Conservation (phyloP, 1,284 basidiomycete species). For the Rugosomyces carneus region DNA sequence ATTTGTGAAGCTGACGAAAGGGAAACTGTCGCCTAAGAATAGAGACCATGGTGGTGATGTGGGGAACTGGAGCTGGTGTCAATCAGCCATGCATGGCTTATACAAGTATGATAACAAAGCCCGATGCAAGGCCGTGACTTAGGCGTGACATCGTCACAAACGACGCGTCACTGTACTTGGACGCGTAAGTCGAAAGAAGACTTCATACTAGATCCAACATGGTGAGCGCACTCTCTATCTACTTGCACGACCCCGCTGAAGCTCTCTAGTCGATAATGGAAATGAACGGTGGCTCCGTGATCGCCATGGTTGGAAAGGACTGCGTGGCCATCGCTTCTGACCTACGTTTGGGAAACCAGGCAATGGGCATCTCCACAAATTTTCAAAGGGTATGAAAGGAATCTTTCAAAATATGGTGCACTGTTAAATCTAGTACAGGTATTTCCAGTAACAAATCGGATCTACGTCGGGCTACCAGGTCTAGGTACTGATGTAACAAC, state of each 20-base stretch:
- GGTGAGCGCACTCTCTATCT: slow-evolving; percentile 26
- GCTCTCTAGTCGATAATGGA: slow-evolving; percentile 70
- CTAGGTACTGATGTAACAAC: slow-evolving; percentile 93
- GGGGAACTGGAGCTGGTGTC: neutral
- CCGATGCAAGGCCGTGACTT: neutral
- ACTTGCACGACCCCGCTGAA: neutral
- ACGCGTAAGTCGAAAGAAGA: slow-evolving; percentile 25
- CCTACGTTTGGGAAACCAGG: slow-evolving; percentile 87
- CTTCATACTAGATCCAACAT: slow-evolving; percentile 27
- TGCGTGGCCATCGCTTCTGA: slow-evolving; percentile 99
- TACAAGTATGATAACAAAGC: too few species aligned
- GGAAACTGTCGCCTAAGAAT: neutral
- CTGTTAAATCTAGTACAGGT: slow-evolving; percentile 47
- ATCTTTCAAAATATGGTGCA: neutral
- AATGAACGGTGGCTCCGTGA: slow-evolving; percentile 93
- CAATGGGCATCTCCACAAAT: slow-evolving; percentile 84
- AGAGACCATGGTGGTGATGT: slow-evolving; percentile 7
- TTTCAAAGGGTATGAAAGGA: slow-evolving; percentile 77
- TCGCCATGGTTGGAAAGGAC: slow-evolving; percentile 98
- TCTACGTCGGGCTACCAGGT: slow-evolving; percentile 91
- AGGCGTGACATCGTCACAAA: slow-evolving; percentile 13
- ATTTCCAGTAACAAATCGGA: slow-evolving; percentile 90
- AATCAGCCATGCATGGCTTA: too few species aligned
- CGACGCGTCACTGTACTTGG: slow-evolving; percentile 28
- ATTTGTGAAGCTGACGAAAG: slow-evolving; percentile 3